These are phyloP conservation scores for Pharnaceum exiguum DNA, from an alignment of 148 eudicot species.

Conservation along the genomic window DNA sequence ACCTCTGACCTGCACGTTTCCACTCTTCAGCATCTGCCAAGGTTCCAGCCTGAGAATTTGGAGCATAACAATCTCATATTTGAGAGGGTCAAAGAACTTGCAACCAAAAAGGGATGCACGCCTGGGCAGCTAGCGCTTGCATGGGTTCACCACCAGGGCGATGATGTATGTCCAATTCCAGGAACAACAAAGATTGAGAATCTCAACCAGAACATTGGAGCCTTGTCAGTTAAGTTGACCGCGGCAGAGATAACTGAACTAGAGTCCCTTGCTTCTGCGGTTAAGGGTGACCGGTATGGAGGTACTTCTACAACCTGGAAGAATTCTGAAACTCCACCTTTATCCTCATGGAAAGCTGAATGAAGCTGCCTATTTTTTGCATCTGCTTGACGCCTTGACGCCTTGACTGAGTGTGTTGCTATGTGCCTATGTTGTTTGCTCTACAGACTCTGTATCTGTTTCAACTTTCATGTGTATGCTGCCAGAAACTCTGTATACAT, in stretches of 20 bases:
- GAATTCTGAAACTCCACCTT: slow-evolving; percentile 20
- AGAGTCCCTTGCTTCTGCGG: slow-evolving; percentile 8
- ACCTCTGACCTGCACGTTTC: no score
- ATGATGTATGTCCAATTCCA: slow-evolving; percentile 20
- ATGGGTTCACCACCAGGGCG: slow-evolving; percentile 23
- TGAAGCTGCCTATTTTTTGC: no score
- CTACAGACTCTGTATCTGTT: no score
- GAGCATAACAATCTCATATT: slow-evolving; percentile 22
- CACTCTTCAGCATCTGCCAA: slow-evolving; percentile 10
- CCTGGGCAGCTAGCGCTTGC: slow-evolving; percentile 20
- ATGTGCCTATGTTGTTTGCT: no score
- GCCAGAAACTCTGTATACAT: no score
- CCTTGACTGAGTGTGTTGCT: no score
- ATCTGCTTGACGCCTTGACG: no score
- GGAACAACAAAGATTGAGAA: slow-evolving; percentile 21
- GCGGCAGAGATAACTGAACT: slow-evolving; percentile 19
- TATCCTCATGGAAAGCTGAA: slow-evolving; percentile 19
- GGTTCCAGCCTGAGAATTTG: slow-evolving; percentile 20
- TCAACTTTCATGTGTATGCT: no score
- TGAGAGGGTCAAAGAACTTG: slow-evolving; percentile 18
- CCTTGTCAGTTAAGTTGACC: slow-evolving; percentile 19
- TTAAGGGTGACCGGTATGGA: slow-evolving; percentile 14
- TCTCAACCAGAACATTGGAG: slow-evolving; percentile 16
- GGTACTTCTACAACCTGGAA: not conserved
- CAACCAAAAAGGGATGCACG: slow-evolving; percentile 14